Evolutionary conservation across 2,329 filamentous ascomycete species (phyloP).

Genomic region (Immersiporthe knoxdaviesiana): DNA sequence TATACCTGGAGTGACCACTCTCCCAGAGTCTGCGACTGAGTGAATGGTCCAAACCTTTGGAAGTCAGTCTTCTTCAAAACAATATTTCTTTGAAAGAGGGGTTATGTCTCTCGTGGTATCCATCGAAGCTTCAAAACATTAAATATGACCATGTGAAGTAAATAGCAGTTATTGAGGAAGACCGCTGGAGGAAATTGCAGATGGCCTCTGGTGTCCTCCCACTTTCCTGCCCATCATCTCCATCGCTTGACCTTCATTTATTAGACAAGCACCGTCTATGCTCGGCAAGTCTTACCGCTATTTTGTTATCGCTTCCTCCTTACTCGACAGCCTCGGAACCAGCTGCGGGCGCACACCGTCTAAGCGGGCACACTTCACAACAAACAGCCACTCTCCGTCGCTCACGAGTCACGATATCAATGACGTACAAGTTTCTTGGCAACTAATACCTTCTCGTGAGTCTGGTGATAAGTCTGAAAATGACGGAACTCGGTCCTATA

Average conservation of each 20-base stretch:
- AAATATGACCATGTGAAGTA: too few relatives aligned
- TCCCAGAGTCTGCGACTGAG: neutral
- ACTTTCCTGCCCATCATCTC: neutral
- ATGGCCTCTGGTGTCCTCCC: neutral
- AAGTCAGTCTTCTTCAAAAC: neutral
- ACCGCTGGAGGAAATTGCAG: neutral
- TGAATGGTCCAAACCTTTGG: neutral
- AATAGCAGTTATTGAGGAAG: neutral
- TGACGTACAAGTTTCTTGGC: neutral
- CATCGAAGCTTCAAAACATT: neutral
- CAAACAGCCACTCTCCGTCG: neutral
- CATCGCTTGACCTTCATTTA: too few relatives aligned
- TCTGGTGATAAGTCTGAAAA: neutral
- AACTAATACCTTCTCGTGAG: neutral
- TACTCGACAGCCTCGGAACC: too few relatives aligned
- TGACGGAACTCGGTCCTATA: neutral
- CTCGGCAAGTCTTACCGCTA: too few relatives aligned
- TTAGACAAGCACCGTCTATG: too few relatives aligned
- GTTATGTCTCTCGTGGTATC: neutral
- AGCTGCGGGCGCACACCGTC: too few relatives aligned
- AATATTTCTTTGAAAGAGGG: neutral
- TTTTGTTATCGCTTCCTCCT: too few relatives aligned
- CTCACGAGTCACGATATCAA: neutral
- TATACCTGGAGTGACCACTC: too few relatives aligned
- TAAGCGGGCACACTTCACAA: neutral